These are phyloP conservation scores for Digitaria exilis DNA, from an alignment of 202 grass and related monocot genomes.

Conservation along the genomic window DNA sequence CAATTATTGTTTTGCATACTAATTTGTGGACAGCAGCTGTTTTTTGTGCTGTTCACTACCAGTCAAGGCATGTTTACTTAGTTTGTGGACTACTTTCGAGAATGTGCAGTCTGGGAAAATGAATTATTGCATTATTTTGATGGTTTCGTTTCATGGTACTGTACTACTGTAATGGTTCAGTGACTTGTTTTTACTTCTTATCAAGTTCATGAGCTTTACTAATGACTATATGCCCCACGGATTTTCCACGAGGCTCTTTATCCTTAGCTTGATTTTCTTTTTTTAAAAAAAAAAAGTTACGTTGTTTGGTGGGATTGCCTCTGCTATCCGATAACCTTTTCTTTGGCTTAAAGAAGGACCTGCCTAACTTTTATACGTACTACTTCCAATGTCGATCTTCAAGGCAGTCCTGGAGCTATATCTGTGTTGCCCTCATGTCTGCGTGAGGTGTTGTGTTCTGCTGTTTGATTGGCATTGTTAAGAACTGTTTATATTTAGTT, in stretches of 20 bases:
- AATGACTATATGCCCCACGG: slow-evolving; percentile 2
- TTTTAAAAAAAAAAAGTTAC: neutral
- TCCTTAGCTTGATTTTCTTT: neutral
- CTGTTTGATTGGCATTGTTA: neutral
- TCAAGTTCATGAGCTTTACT: slow-evolving; percentile 4
- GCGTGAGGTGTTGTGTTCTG: neutral
- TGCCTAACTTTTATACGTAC: neutral
- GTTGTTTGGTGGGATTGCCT: slow-evolving; percentile 3
- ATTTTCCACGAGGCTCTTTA: slow-evolving; percentile 30
- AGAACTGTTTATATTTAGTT: neutral
- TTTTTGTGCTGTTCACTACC: slow-evolving; percentile 16
- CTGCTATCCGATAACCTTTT: neutral
- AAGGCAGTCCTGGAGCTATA: no score
- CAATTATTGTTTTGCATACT: slow-evolving; percentile 23
- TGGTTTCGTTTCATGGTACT: slow-evolving; percentile 24
- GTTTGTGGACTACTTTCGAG: neutral
- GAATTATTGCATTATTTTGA: slow-evolving; percentile 20
- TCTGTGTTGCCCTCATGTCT: neutral
- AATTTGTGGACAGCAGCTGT: slow-evolving; percentile 34
- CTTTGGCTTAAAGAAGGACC: neutral
- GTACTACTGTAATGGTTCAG: slow-evolving; percentile 17
- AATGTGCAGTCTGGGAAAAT: neutral
- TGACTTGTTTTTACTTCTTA: neutral
- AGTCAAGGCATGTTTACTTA: neutral
- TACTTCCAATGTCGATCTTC: neutral